Base-by-base conservation (phyloP, 176 grass and related monocot species). In the Oryza officinalis region DNA sequence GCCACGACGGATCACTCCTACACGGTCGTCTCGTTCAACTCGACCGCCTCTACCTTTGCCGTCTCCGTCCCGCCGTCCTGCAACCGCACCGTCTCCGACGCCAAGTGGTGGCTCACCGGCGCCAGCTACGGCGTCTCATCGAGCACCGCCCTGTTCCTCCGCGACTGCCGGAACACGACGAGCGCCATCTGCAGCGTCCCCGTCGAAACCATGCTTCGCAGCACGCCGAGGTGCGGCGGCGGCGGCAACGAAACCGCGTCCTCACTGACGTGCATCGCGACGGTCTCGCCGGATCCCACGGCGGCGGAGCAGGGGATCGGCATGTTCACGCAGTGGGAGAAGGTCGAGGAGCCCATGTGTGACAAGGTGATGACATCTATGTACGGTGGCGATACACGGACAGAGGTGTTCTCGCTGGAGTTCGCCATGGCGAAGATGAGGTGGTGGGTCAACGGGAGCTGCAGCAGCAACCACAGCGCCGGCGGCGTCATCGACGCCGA, bases 401-500 rank as follows among this genome's bases (percentile, higher is more conserved):
- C 18, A 5, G 74, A 32, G 0, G 3, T 68, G 74, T 0, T 22
- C 1, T 28, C 84, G 14, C 40, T 98, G 65, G 45, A 88, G 60
- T 65, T 98, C 85, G 32, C 67, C 61, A 3, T 64, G 5, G 80
- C 47, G 10, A 87, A 98, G 87, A 27, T 93, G 0, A 87, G 72
- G 0, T 98, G n/a, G n/a, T n/a, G n/a, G n/a, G n/a, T n/a, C n/a
- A n/a, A n/a, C n/a, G n/a, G n/a, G n/a, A n/a, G n/a, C n/a, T n/a
- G n/a, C 75, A 2, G 33, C 33, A 35, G 4, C 33, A 35, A 35
- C 33, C 33, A 5, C 33, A 5, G 33, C 33, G 3, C 33, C 33
- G 5, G 4, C 33, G 33, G 33, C 33, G 45, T 0, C 44, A 3
- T 45, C 45, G 33, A 4, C 33, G 33, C 3, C 33, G 17, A 4